phyloP scores from a whole-genome alignment of 2,329 filamentous ascomycete genomes.

The Phoma sp. region DNA sequence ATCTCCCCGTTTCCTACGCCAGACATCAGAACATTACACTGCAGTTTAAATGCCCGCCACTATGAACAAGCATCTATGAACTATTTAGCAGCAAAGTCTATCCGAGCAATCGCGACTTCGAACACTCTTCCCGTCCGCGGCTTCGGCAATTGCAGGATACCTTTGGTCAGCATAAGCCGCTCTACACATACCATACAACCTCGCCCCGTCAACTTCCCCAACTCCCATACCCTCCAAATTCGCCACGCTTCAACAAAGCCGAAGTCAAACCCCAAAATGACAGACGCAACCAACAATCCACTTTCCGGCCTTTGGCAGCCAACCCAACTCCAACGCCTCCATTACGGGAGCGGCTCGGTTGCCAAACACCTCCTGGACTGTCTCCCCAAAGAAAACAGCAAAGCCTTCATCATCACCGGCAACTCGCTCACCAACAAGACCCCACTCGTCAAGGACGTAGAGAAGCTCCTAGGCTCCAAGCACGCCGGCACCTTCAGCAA shows the following conservation, averaged over 20 bases:
- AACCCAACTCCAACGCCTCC: constrained; percentile 57
- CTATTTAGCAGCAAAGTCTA: neutral
- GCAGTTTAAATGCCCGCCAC: neutral
- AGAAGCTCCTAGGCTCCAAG: constrained; percentile 55
- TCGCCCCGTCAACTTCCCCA: neutral
- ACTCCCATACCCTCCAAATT: neutral
- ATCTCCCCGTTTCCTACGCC: neutral
- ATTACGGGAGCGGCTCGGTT: constrained; percentile 60
- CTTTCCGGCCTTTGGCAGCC: constrained; percentile 61
- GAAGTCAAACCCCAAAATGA: constrained; percentile 43
- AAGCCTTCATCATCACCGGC: constrained; percentile 66
- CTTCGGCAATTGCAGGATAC: constrained; percentile 8
- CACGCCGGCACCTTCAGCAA: constrained; percentile 64
- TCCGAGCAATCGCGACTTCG: neutral
- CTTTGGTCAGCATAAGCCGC: constrained; percentile 2
- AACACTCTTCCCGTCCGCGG: constrained; percentile 13
- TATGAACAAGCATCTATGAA: neutral
- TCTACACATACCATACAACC: neutral
- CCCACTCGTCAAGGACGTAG: constrained; percentile 59
- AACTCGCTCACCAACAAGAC: constrained; percentile 63
- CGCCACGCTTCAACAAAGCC: constrained; percentile 15
- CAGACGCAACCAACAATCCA: constrained; percentile 54
- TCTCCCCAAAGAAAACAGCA: constrained; percentile 55
- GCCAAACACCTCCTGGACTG: constrained; percentile 55
- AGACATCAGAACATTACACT: neutral